phyloP scores from a whole-genome alignment of 2,329 filamentous ascomycete genomes.

The Sarocladium strictum region DNA sequence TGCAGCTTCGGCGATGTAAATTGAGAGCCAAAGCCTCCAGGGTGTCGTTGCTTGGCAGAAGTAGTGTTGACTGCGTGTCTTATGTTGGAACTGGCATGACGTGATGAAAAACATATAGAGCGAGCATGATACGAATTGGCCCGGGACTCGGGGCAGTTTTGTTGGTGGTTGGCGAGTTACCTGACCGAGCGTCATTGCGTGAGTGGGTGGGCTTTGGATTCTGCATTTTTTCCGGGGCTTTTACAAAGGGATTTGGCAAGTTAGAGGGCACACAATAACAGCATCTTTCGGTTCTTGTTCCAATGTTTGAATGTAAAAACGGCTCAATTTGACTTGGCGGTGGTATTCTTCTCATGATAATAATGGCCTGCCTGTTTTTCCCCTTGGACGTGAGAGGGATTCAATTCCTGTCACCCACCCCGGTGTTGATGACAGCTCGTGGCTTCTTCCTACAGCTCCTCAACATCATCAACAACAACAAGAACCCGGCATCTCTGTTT shows the following conservation, averaged over 20 bases:
- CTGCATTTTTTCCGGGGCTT: neutral
- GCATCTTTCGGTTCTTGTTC: neutral
- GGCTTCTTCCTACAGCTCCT: too few relatives aligned
- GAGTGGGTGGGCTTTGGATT: neutral
- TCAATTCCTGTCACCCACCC: too few relatives aligned
- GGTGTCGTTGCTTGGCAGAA: neutral
- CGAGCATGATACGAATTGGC: constrained; percentile 4
- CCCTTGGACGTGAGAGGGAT: too few relatives aligned
- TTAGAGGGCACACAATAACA: constrained; percentile 6
- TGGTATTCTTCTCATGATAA: too few relatives aligned
- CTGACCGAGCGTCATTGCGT: neutral
- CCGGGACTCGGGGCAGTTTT: neutral
- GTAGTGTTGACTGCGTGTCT: neutral
- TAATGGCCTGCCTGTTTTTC: too few relatives aligned
- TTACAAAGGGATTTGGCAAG: neutral
- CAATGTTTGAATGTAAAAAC: too few relatives aligned
- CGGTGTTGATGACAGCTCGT: too few relatives aligned
- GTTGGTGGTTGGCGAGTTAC: neutral
- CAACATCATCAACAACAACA: too few relatives aligned
- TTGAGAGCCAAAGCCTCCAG: neutral
- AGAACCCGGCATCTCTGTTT: too few relatives aligned
- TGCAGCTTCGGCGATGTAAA: constrained; percentile 32
- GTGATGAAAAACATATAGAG: constrained; percentile 9
- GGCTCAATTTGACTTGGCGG: too few relatives aligned
- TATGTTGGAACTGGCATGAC: constrained; percentile 6